Base-by-base conservation (phyloP, 257 asterid genomes). In the Ligustrum vulgare region DNA sequence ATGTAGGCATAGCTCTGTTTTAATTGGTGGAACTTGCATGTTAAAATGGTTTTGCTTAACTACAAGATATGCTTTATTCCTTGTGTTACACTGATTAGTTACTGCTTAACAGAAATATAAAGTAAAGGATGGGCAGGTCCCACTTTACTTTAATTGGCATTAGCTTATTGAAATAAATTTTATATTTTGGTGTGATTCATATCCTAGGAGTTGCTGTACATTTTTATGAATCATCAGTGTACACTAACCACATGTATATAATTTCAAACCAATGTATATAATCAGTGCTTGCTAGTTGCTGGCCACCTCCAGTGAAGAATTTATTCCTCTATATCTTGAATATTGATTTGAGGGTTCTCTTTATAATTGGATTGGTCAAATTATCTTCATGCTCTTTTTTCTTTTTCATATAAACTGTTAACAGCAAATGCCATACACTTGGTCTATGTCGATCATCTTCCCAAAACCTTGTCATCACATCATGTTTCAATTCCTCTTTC, bases 121-220 rank as follows among this genome's bases (percentile, higher is more conserved):
- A 39, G 97, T 91, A 47, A 94, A 87, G 91, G 97, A 94, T 80
- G 98, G 98, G 11, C 93, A 91, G 86, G 93, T 83, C 77, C 80
- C 90, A 9, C 49, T 69, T n/a, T 64, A 58, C 56, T 47, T 77
- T 72, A 12, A 6, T 67, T 28, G 6, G 11, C 73, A 71, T 9
- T 45, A 4, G 25, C 62, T 51, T 51, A 51, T 51, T n/a, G 62
- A 51, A n/a, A 45, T n/a, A 1, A 51, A 6, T 5, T 51, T 51
- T 16, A 51, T n/a, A 5, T 16, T 51, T 51, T 51, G 62, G 23
- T 51, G 23, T n/a, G 18, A 51, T 18, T 51, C 25, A 18, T 6
- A 51, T 18, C 62, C 22, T 51, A 18, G 22, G 3, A 51, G 49
- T 15, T 8, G 47, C 47, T 15, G 62, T 18, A 45, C 5, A 4